Base-by-base conservation (phyloP, 306 rosid genomes). In the Sesbania bispinosa region DNA sequence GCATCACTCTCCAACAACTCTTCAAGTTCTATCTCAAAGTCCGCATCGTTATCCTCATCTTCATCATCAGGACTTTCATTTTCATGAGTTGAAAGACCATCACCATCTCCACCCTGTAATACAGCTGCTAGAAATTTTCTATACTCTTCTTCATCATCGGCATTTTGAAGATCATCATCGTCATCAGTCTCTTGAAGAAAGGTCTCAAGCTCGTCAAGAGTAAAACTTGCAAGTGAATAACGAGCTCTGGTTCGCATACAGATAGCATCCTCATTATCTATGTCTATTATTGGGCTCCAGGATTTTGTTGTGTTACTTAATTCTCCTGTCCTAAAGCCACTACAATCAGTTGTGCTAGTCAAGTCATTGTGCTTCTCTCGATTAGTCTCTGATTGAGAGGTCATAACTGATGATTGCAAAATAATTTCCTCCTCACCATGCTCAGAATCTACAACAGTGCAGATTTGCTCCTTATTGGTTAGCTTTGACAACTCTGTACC, bases 161-260 rank as follows among this genome's bases (percentile, higher is more conserved):
- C 91, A 78, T 91, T 88, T 74, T 88, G 96, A 77, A 89, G 85
- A 85, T 88, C 99, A 8, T 91, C 99, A 18, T 94, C 99, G 71
- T 94, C 97, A 60, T 94, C 99, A 4, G 90, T 87, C 83, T 88
- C 99, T 86, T 94, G 99, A 85, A 94, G 92, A 84, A 94, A 94
- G 58, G 84, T 88, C 83, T 94, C 96, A 1, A 91, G 96, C 78
- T 94, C 99, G 76, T 94, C 97, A 67, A 94, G 97, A 19, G 86
- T 83, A 77, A 85, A 94, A 82, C 94, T 84, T 59, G 89, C 91
- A 57, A 94, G 92, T 1, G 97, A 94, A 85, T 91, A 94, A 46
- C 93, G 96, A 53, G 97, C 99, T 77, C 97, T 85, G 5, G 99
- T 94, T 30, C 97, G 95, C 71, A 80, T 94, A 79, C 99, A 91